Conservation (phyloP, 2,329 filamentous ascomycete species). For the Simplicillium aogashimaense region DNA sequence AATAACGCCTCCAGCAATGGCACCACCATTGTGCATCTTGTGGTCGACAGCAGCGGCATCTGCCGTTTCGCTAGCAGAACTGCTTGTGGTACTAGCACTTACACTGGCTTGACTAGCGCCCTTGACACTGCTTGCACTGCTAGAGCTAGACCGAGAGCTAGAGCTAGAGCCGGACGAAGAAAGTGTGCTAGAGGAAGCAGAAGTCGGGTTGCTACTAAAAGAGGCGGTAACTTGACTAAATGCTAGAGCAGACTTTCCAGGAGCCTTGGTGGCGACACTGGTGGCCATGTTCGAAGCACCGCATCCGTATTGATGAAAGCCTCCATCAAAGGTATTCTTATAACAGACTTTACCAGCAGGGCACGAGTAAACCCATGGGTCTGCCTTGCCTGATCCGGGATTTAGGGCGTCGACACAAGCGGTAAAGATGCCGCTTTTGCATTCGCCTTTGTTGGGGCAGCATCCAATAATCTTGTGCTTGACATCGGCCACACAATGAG, state of each 20-base stretch:
- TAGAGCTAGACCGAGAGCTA: background rate
- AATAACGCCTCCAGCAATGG: conserved; percentile 44
- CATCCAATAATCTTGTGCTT: conserved; percentile 41
- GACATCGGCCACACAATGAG: conserved; percentile 46
- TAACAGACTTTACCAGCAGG: conserved; percentile 41
- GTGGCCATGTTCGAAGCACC: conserved; percentile 39
- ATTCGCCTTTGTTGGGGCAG: conserved; percentile 41
- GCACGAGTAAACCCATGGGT: conserved; percentile 50
- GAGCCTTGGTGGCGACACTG: conserved; percentile 35
- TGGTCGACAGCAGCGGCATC: conserved; percentile 8
- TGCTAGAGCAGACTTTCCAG: conserved; percentile 23
- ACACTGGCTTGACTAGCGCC: background rate
- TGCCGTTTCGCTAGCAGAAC: background rate
- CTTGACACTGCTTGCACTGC: conserved; percentile 1
- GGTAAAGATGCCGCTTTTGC: conserved; percentile 46
- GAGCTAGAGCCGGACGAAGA: conserved; percentile 6
- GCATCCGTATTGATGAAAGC: conserved; percentile 48
- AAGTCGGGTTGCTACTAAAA: conserved; percentile 19
- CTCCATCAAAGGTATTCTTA: conserved; percentile 43
- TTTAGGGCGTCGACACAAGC: conserved; percentile 44
- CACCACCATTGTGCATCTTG: conserved; percentile 27
- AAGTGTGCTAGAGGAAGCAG: conserved; percentile 5
- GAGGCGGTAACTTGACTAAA: conserved; percentile 28
- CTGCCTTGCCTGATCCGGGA: conserved; percentile 35
- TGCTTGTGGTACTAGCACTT: conserved; percentile 1